Base-by-base conservation (phyloP, 306 rosid genomes). In the Cucumis cinereus region DNA sequence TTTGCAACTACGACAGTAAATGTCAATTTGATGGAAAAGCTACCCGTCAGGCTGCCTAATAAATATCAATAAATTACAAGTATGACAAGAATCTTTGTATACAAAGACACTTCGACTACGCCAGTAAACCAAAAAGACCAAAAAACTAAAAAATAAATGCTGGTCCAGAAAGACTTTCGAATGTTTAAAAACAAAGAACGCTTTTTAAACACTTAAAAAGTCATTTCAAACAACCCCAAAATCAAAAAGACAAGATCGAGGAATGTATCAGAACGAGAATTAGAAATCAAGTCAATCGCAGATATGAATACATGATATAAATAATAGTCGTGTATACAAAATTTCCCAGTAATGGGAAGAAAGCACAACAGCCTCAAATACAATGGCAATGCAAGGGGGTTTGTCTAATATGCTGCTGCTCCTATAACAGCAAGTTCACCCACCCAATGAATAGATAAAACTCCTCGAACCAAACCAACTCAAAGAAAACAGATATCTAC, bases 401-500 rank as follows among this genome's bases (percentile, higher is more conserved):
- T 64, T 11, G 11, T 36, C 73, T 66, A 40, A 40, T 68, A 13
- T 68, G 73, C 73, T 63, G 49, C 49, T n/a, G 55, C 55, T 16
- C 41, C 47, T 3, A 24, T 16, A 15, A 35, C 45, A 71, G 75
- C 75, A 71, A 71, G 10, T 30, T 70, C 75, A 47, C 57, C 75
- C 77, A 57, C 80, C 59, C 33, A 15, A 67, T 38, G 82, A 79
- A 77, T 74, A 82, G 78, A 81, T 72, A 81, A 81, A 59, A 84
- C 77, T 77, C 87, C 84, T 50, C 60, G 78, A 80, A 77, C 86
- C 76, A 86, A 77, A 77, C 79, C 86, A 73, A 80, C 84, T 77
- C 90, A 78, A 63, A 81, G 28, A 69, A 36, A 53, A n/a, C 58
- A 62, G 73, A 56, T 88, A 90, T 89, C 84, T 93, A 93, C 98